Evolutionary conservation across 176 grass and related monocot genomes (phyloP).

Genomic region (Rhynchospora tenuis): DNA sequence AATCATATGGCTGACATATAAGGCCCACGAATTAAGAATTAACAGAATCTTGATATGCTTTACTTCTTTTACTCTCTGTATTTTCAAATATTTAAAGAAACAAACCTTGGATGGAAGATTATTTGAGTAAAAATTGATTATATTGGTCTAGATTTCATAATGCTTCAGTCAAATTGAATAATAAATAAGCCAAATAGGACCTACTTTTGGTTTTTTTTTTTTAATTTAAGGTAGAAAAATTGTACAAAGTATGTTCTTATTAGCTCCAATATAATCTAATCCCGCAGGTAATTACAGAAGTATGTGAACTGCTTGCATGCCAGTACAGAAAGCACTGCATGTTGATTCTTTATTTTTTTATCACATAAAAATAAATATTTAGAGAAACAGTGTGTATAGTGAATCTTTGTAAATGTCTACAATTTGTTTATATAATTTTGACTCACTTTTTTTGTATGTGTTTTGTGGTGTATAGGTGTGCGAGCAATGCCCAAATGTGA

Average conservation of each 20-base stretch:
- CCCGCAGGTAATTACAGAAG: background rate
- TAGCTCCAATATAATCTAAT: background rate
- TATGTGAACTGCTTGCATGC: background rate
- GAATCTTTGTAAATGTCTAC: background rate
- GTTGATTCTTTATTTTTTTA: background rate
- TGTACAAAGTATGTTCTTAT: background rate
- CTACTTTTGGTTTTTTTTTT: background rate
- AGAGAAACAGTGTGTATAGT: background rate
- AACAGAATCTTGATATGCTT: background rate
- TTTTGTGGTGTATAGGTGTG: slow-evolving; percentile 55
- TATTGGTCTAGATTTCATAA: background rate
- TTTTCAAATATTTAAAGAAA: background rate
- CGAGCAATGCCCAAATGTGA: slow-evolving; percentile 94
- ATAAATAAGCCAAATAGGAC: background rate
- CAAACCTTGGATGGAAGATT: background rate
- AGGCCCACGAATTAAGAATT: background rate
- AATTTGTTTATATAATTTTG: background rate
- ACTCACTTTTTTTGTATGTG: background rate
- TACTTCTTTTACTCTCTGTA: background rate
- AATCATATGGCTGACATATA: background rate
- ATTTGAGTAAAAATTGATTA: background rate
- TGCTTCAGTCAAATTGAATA: background rate
- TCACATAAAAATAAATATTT: background rate
- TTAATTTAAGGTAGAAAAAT: background rate
- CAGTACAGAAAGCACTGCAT: background rate